Evolutionary conservation across 1,284 basidiomycete species (phyloP).

Genomic region (Schizophyllum amplum): DNA sequence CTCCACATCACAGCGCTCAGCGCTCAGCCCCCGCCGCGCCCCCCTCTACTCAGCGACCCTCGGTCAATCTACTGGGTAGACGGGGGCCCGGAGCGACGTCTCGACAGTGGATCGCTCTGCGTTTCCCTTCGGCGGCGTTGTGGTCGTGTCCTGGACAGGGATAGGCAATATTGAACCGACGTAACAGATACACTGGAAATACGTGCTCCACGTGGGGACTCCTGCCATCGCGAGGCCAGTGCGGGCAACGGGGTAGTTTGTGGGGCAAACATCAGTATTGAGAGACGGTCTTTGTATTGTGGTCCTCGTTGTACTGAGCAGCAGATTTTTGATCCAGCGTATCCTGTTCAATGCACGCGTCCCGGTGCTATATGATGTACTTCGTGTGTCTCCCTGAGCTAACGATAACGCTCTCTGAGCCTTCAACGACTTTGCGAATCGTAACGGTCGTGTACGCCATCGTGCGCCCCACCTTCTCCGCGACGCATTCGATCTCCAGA

Average conservation of each 20-base stretch:
- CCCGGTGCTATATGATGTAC: background rate
- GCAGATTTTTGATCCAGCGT: too few species aligned
- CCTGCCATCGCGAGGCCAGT: background rate
- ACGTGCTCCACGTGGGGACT: background rate
- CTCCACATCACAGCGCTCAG: too few species aligned
- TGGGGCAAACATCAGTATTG: background rate
- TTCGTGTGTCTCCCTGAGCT: background rate
- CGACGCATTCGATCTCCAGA: constrained; percentile 9
- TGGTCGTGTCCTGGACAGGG: background rate
- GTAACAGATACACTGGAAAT: background rate
- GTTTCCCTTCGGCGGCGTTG: background rate
- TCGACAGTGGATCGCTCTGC: background rate
- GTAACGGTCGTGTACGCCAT: constrained; percentile 11
- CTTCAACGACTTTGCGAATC: constrained; percentile 3
- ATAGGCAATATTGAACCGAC: background rate
- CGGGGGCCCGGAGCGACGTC: background rate
- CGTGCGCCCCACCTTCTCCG: constrained; percentile 11
- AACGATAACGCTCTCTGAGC: background rate
- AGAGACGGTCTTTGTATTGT: background rate
- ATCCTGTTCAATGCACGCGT: too few species aligned
- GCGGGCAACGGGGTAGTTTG: background rate
- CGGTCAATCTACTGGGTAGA: background rate
- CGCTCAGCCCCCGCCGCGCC: background rate
- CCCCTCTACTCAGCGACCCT: background rate
- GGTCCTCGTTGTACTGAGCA: too few species aligned